phyloP scores from a whole-genome alignment of 2,329 filamentous ascomycete species.

The Stemphylium vesicarium region DNA sequence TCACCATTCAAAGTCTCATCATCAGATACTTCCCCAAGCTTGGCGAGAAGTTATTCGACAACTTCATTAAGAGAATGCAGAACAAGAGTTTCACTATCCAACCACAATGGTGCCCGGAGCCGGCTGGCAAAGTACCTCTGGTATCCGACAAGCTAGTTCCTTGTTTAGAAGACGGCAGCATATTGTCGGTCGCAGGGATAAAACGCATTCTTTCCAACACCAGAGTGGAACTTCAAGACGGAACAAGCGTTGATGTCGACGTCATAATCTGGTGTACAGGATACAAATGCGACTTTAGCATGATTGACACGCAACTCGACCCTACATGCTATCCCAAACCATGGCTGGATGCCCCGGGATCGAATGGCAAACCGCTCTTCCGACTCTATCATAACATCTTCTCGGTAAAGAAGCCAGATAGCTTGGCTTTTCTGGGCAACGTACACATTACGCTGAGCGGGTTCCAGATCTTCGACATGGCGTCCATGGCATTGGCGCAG shows the following conservation, averaged over 20 bases:
- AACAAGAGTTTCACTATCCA: constrained; percentile 30
- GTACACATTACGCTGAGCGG: constrained; percentile 48
- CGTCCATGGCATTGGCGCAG: constrained; percentile 55
- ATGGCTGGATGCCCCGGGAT: constrained; percentile 26
- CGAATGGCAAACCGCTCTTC: constrained; percentile 41
- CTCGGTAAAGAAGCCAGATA: constrained; percentile 52
- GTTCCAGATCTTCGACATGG: constrained; percentile 48
- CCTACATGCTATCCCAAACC: constrained; percentile 20
- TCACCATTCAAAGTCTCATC: constrained; percentile 18
- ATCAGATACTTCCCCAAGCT: constrained; percentile 19
- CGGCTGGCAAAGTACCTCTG: constrained; percentile 25
- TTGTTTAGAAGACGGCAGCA: constrained; percentile 22
- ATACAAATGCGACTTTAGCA: constrained; percentile 39
- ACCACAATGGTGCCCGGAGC: constrained; percentile 32
- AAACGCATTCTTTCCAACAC: constrained; percentile 13
- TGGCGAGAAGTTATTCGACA: constrained; percentile 26
- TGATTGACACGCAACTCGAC: constrained; percentile 31
- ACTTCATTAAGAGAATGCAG: constrained; percentile 24
- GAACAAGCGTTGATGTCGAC: constrained; percentile 39
- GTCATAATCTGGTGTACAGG: constrained; percentile 47
- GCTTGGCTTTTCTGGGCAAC: constrained; percentile 52
- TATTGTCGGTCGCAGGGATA: constrained; percentile 26
- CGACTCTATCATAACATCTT: constrained; percentile 56
- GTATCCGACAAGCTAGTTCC: constrained; percentile 26
- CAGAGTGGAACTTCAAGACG: constrained; percentile 41